A percentile compares a stretch with the other conserved stretches of the same genome.
These are phyloP conservation scores for Clavispora asparagi DNA, from an alignment of 805 yeast species.

Conservation along the genomic window DNA sequence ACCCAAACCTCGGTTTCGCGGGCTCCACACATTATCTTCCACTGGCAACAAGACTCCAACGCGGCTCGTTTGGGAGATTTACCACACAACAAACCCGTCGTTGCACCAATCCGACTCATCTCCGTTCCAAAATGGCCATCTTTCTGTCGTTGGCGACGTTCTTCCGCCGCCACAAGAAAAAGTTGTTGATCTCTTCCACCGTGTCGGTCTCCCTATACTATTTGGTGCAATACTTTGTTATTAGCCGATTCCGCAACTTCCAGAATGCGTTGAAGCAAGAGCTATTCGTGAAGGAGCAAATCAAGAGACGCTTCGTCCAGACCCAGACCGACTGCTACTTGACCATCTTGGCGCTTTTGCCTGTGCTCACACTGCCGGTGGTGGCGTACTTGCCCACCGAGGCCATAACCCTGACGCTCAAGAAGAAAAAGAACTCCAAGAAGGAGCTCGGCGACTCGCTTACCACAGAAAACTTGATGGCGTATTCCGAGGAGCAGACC, in stretches of 20 bases:
- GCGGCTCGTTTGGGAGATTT: background rate
- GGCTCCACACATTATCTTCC: background rate
- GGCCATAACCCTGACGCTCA: constrained; percentile 61
- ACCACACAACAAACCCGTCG: no score
- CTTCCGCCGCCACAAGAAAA: constrained; percentile 36
- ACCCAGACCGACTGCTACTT: constrained; percentile 86
- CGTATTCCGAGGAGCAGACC: constrained; percentile 24
- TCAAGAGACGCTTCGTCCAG: constrained; percentile 79
- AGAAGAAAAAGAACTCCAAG: constrained; percentile 44
- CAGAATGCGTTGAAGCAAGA: constrained; percentile 38
- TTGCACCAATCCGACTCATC: background rate
- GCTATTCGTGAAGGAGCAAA: constrained; percentile 41
- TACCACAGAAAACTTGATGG: constrained; percentile 37
- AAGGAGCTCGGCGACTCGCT: constrained; percentile 38
- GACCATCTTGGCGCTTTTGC: constrained; percentile 77
- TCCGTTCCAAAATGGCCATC: constrained; percentile 26
- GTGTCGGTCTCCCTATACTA: constrained; percentile 32
- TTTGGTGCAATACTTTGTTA: constrained; percentile 33
- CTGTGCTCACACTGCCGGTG: constrained; percentile 66
- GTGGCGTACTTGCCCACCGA: constrained; percentile 65
- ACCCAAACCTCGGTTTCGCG: constrained; percentile 4
- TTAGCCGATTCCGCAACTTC: constrained; percentile 34
- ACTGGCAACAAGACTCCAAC: background rate
- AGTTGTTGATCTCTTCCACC: constrained; percentile 29
- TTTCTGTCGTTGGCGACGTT: constrained; percentile 37